Evolutionary conservation across 495 filamentous ascomycete genomes (phyloP), one percentile per base, ranked within the genome.

Genomic region (Lasiosphaeris hirsuta): DNA sequence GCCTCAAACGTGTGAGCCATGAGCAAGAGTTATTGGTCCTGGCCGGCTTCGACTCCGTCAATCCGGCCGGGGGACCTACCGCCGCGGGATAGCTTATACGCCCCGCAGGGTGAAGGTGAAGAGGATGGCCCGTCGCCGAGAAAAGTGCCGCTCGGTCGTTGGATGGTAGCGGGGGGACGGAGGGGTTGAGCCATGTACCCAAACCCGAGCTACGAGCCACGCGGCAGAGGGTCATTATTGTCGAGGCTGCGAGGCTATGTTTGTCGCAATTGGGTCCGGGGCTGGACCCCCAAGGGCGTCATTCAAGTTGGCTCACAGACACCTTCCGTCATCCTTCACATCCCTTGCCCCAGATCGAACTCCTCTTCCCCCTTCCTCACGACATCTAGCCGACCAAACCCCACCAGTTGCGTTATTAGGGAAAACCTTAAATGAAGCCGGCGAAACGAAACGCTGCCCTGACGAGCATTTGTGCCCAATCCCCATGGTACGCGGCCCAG

Each of bases 11-110:
- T 30, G 23, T 30, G 23, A 30, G n/a, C n/a, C n/a, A n/a, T n/a
- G n/a, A n/a, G n/a, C n/a, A n/a, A 30, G 23, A 2, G 23, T 36
- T 40, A 15, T 54, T 39, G n/a, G 3, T 23, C 17, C n/a, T 45
- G 23, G 30, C 18, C 59, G 59, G 55, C 55, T 50, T 17, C 47
- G 19, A 33, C 44, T 55, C 60, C 48, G 61, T 57, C 54, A 45
- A 51, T 57, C 61, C 61, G 61, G 53, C 42, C 35, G 35, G 56
- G 48, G 47, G 47, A 35, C 41, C 34, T 38, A 30, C 23, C 23
- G 23, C 23, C 23, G 23, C 23, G 5, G 5, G 23, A 30, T 30
- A 30, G 23, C 23, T 30, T 50, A 50, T 50, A n/a, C n/a, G 41
- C 6, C 39, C 40, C 41, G 13, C 33, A 54, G 9, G 33, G 35